Base-by-base conservation (phyloP, 2,329 filamentous ascomycete genomes). In the Acarospora socialis region DNA sequence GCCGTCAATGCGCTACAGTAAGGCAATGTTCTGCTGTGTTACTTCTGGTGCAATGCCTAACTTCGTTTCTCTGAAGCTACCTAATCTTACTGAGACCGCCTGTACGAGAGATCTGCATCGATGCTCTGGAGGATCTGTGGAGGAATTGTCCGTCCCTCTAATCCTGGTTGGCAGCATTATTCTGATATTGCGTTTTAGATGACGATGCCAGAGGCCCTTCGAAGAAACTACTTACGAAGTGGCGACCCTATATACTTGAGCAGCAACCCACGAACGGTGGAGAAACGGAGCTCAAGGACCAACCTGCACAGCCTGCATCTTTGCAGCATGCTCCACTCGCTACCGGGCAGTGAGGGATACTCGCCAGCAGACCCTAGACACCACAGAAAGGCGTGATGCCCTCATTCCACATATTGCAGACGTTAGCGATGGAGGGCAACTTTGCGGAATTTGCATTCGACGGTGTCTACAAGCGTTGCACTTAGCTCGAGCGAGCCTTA, bases 1-100 rank as follows among this genome's bases (percentile, higher is more conserved):
- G 69, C 67, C 16, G 62, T 68, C 13, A 67, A 67, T 43, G 60
- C 70, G 8, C 52, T 77, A 38, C 60, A 73, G 56, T 72, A 55
- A 40, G 57, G 58, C 30, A 12, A 37, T 46, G 35, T 47, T 47
- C 42, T 13, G 15, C 14, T 29, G 12, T 16, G 15, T 5, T 2
- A 13, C 12, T n/a, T 17, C 27, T 16, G 12, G 16, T n/a, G 12
- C 13, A 29, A 4, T 4, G 12, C 7, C 27, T 17, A 29, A 17
- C 7, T n/a, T 25, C 23, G 12, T 15, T 28, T 20, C 14, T 29
- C 4, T 33, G 4, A 32, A 63, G 61, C 39, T 71, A 73, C 45
- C 49, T 73, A 16, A 54, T 70, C 36, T 61, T 71, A 52, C 61
- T 73, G 45, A 60, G 70, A n/a, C 70, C 70, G 4, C 72, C 72